Base-by-base conservation (phyloP, 2,329 filamentous ascomycete species). In the Chaetothyriales sp. region DNA sequence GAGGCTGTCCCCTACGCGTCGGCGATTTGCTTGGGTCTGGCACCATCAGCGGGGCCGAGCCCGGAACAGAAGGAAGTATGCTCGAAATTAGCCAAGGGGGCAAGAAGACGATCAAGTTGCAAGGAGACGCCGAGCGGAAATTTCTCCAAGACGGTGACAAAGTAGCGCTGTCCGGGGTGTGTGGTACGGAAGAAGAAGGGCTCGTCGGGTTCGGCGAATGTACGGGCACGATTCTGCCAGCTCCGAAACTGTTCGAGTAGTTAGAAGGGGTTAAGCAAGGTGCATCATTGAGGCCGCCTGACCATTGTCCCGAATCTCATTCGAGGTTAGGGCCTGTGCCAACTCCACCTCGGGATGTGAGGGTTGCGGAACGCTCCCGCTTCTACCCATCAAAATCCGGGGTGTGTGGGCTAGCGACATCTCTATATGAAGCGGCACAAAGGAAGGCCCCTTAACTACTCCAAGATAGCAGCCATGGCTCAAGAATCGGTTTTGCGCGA, bases 201-300 rank as follows among this genome's bases (percentile, higher is more conserved):
- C 71, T 82, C 49, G 82, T 92, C 22, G 86, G 86, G 0, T 90
- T 90, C 66, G 86, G 86, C 1, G 78, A 87, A 57, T 86, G 84
- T 58, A 70, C 72, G 18, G 85, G 84, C 13, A 78, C 66, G 40
- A 82, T 89, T 53, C 57, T 75, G 52, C 73, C 74, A 18, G 70
- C 75, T 5, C 59, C 59, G 4, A 61, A 60, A 52, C 25, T 49
- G 25, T 44, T 44, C 8, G 7, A 40, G 33, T 40, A 15, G 29
- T 33, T 5, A 33, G 22, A 25, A 25, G 22, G 22, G 22, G 3
- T 25, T 4, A 25, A 25, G 22, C 22, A 25, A 25, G 6, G 6
- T 25, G 22, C 22, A 25, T 25, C 33, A 40, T 33, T 8, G 4
- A 33, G 29, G 29, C 33, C 7, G 15, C 33, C 7, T 40, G 33